phyloP scores from a whole-genome alignment of 2,329 filamentous ascomycete genomes.

The Coniochaeta ligniaria region DNA sequence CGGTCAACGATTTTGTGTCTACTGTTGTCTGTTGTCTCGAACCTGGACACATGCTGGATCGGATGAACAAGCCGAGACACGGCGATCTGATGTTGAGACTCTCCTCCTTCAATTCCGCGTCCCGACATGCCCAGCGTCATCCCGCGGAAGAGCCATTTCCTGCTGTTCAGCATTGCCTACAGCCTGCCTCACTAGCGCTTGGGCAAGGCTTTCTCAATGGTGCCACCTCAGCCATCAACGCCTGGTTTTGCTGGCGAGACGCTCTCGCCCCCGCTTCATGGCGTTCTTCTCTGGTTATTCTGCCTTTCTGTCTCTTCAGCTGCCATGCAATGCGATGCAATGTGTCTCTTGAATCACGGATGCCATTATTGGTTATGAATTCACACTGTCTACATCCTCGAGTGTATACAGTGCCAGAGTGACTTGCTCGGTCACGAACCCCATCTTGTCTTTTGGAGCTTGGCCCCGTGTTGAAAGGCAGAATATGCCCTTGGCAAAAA shows the following conservation, averaged over 20 bases:
- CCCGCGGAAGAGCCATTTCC: background rate
- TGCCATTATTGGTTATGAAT: background rate
- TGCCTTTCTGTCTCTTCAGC: background rate
- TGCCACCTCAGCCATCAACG: background rate
- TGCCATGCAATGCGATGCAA: background rate
- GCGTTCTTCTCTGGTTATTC: background rate
- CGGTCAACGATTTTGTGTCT: background rate
- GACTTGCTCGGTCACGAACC: background rate
- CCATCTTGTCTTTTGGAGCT: background rate
- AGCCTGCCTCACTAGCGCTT: background rate
- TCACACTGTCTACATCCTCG: background rate
- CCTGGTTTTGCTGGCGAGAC: background rate
- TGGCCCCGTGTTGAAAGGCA: background rate
- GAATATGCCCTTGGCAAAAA: background rate
- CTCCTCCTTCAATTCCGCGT: background rate
- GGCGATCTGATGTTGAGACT: too few relatives aligned
- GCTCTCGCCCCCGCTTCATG: background rate
- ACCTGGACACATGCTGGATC: too few relatives aligned
- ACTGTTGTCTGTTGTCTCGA: too few relatives aligned
- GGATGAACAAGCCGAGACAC: too few relatives aligned
- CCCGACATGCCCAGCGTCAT: background rate
- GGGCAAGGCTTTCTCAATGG: background rate
- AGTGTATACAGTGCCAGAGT: background rate
- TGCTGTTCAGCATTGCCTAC: background rate
- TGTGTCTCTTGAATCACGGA: too few relatives aligned